Evolutionary conservation across 2,329 filamentous ascomycete species (phyloP).

Genomic region (Cladosporium sp.): DNA sequence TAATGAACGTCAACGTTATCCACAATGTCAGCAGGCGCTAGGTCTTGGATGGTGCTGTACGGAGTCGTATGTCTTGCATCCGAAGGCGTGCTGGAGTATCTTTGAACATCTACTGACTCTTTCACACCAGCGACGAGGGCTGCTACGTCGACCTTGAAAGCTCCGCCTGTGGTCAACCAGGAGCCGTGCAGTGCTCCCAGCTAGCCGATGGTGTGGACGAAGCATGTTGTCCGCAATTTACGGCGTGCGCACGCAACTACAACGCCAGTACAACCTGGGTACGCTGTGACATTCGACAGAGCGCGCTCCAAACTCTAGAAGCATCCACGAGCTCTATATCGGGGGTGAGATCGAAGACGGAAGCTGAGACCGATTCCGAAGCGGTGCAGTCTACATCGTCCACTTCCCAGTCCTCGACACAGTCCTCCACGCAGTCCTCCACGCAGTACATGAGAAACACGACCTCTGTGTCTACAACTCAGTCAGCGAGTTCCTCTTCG

Average conservation of each 20-base stretch:
- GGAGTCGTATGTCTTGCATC: neutral
- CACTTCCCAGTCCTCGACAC: too few relatives aligned
- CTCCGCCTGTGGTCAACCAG: conserved; percentile 13
- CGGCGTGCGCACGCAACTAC: conserved; percentile 12
- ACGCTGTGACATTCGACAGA: conserved; percentile 10
- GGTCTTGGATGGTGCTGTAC: conserved; percentile 16
- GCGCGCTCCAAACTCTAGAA: too few relatives aligned
- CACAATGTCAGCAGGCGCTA: conserved; percentile 8
- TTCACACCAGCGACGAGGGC: conserved; percentile 9
- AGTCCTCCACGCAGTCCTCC: too few relatives aligned
- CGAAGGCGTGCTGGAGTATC: too few relatives aligned
- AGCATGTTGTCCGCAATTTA: conserved; percentile 15
- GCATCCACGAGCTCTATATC: too few relatives aligned
- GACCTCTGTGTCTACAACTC: too few relatives aligned
- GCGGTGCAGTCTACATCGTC: too few relatives aligned
- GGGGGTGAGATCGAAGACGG: too few relatives aligned
- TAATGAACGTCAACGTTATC: neutral
- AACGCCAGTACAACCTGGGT: conserved; percentile 7
- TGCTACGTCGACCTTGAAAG: conserved; percentile 13
- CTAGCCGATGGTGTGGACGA: conserved; percentile 10
- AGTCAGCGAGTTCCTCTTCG: too few relatives aligned
- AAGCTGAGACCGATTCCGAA: too few relatives aligned
- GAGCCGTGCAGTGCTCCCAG: conserved; percentile 14
- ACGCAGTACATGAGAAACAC: too few relatives aligned
- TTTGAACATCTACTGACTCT: too few relatives aligned